Evolutionary conservation across 148 eudicot genomes (phyloP).

Genomic region (Arbutus unedo): DNA sequence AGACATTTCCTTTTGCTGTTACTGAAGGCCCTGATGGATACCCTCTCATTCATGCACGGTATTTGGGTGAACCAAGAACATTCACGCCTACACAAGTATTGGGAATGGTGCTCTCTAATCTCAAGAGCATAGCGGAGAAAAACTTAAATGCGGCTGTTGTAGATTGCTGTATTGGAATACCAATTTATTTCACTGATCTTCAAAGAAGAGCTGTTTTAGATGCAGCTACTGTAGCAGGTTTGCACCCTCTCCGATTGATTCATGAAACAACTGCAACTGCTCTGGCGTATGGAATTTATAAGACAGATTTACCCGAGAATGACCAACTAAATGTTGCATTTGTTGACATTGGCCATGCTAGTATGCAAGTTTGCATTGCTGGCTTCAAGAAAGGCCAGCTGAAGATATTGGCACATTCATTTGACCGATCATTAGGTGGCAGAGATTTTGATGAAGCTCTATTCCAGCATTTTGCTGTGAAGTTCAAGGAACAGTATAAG

Average conservation of each 20-base stretch:
- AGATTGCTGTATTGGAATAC: conserved; percentile 93
- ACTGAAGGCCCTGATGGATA: conserved; percentile 89
- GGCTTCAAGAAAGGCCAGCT: conserved; percentile 88
- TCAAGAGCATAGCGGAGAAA: conserved; percentile 85
- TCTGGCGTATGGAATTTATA: conserved; percentile 87
- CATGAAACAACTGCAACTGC: conserved; percentile 96
- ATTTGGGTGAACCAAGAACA: conserved; percentile 65
- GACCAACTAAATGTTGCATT: conserved; percentile 80
- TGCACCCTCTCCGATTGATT: conserved; percentile 67
- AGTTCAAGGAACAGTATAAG: conserved; percentile 77
- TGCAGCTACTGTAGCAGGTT: conserved; percentile 81
- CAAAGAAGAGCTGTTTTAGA: conserved; percentile 88
- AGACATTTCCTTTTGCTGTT: conserved; percentile 64
- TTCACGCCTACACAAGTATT: conserved; percentile 78
- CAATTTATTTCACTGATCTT: conserved; percentile 86
- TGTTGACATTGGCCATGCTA: conserved; percentile 88
- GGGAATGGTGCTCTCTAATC: conserved; percentile 81
- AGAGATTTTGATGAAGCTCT: conserved; percentile 89
- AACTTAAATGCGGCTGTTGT: conserved; percentile 89
- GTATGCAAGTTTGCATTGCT: conserved; percentile 90
- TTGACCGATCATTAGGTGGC: conserved; percentile 81
- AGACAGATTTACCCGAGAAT: conserved; percentile 87
- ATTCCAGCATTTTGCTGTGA: conserved; percentile 80
- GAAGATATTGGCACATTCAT: conserved; percentile 79
- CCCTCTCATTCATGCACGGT: conserved; percentile 72